Evolutionary conservation across 1,139 yeast species (phyloP), one percentile per base, ranked within the genome.

Genomic region (Taphrina wiesneri): DNA sequence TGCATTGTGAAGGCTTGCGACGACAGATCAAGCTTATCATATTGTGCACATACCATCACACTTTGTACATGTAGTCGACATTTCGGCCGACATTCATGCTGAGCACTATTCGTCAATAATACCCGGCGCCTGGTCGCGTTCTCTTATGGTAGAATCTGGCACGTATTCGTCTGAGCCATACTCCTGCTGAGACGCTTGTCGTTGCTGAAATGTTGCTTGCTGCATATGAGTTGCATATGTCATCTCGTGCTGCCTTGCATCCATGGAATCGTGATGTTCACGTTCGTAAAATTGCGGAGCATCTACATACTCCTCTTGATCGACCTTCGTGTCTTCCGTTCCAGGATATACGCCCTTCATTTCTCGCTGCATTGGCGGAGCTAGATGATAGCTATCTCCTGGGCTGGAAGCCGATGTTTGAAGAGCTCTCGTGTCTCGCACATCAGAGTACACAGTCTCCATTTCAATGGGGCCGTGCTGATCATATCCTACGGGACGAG

Each of bases 291-390:
- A 21, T 19, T 45, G 49, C 25, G 49, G 36, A 13, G 54, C 13
- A 4, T 49, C 54, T 2, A 30, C 19, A 19, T 25, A 49, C 34
- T 49, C 39, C 36, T 30, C 26, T 11, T 30, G 21, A 1, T 15
- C 39, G 36, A 19, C 1, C 15, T 17, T n/a, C 15, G 21, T n/a
- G n/a, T 15, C 7, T 21, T 49, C 36, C 19, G 9, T 17, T 3
- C 13, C 26, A 2, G 54, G 28, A 28, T 49, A 49, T 7, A 7
- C 34, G 15, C 36, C n/a, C 54, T 49, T 49, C 21, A 25, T 21
- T 17, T 49, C 54, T 13, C 54, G 11, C 54, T 49, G 36, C 54
- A 49, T 49, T 13, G 21, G 54, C 11, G 54, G 54, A n/a, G 54
- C 54, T 17, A 5, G 54, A 26, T 49, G 34, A 17, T 45, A 45